These are phyloP conservation scores for Chlamydomonas urium DNA, from an alignment of 139 green algal genomes.

Conservation along the genomic window DNA sequence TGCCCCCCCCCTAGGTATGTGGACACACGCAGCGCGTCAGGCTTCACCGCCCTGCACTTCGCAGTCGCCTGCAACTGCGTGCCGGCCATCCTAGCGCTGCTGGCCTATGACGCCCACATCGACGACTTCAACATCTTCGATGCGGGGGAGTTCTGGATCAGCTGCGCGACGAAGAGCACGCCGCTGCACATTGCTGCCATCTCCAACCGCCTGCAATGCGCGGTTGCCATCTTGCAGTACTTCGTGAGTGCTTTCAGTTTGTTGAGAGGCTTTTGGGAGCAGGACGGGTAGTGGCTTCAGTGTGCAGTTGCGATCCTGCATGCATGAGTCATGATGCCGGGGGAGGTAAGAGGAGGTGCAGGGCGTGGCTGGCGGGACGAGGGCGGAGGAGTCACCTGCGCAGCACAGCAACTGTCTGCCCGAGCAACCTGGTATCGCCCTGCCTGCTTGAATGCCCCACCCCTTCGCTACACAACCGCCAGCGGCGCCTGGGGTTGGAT, in stretches of 20 bases:
- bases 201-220: constrained; percentile 7
- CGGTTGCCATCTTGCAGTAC: constrained; percentile 23
- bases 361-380: background rate
- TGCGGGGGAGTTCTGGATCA: constrained; percentile 30
- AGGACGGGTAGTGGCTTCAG: no score
- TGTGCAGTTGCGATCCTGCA: background rate
- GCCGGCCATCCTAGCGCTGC: constrained; percentile 9
- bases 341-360: background rate
- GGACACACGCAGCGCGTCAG: constrained; percentile 24
- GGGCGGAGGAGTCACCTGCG: no score
- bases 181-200: constrained; percentile 37
- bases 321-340: no score
- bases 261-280: no score
- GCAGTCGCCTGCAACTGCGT: constrained; percentile 21
- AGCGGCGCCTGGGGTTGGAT: no score
- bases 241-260: no score
- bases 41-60: constrained; percentile 40
- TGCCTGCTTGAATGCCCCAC: no score
- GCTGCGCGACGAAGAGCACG: constrained; percentile 24
- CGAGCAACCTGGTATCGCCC: no score
- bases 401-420: no score
- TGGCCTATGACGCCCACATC: constrained; percentile 22
- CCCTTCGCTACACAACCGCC: no score
- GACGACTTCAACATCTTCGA: constrained; percentile 20
- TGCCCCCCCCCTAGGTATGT: constrained; percentile 17